Evolutionary conservation across 176 grass and related monocot species (phyloP).

Genomic region (Hordeum marinum): DNA sequence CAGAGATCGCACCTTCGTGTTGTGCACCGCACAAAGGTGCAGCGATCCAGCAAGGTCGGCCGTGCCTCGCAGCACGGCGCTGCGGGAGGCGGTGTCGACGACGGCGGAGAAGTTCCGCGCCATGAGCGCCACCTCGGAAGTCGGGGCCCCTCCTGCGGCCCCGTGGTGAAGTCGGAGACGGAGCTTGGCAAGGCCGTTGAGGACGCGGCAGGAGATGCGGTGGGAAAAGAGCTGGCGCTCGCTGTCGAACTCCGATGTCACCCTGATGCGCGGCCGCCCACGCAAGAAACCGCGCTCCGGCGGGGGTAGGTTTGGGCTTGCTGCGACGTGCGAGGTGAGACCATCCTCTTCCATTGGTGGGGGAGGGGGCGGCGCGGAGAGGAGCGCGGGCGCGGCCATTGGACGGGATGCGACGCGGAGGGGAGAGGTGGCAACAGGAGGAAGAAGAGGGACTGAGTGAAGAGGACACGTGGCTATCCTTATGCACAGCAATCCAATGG

Average conservation of each 20-base stretch:
- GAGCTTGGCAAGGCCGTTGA: slow-evolving; percentile 51
- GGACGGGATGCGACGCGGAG: neutral
- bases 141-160: neutral
- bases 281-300: neutral
- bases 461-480: slow-evolving; percentile 14
- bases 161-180: slow-evolving; percentile 35
- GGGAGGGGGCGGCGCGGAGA: slow-evolving; percentile 16
- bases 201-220: slow-evolving; percentile 46
- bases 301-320: neutral
- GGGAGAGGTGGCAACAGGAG: neutral
- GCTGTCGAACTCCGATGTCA: slow-evolving; percentile 60
- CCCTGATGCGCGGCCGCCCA: slow-evolving; percentile 28
- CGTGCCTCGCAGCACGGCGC: slow-evolving; percentile 28
- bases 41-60: slow-evolving; percentile 26
- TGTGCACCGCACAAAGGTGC: slow-evolving; percentile 28
- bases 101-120: slow-evolving; percentile 44
- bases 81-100: slow-evolving; percentile 32
- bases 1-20: slow-evolving; percentile 32
- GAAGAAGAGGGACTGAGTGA: neutral
- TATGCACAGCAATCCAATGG: neutral
- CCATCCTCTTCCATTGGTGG: neutral
- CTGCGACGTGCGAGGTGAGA: neutral
- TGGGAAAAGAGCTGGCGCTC: slow-evolving; percentile 39
- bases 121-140: slow-evolving; percentile 32
- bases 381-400: slow-evolving; percentile 41